Evolutionary conservation across 2,329 filamentous ascomycete genomes (phyloP).

Genomic region (Fusarium sp.): DNA sequence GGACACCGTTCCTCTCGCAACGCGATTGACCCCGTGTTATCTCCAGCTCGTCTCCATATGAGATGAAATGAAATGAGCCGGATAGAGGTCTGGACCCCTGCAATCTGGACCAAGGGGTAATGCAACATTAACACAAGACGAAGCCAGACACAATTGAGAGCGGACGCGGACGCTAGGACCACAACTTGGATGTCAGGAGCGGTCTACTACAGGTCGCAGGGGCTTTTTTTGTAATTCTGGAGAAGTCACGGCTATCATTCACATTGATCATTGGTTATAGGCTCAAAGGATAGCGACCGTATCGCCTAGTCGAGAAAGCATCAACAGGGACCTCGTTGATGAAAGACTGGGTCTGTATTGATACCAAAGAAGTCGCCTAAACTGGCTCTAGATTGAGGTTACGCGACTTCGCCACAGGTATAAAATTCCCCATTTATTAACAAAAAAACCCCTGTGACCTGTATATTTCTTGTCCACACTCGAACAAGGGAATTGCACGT

Average conservation of each 20-base stretch:
- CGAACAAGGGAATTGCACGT: too few relatives aligned
- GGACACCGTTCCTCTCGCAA: slow-evolving; percentile 17
- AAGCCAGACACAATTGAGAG: slow-evolving; percentile 20
- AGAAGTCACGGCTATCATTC: not conserved
- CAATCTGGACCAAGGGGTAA: slow-evolving; percentile 33
- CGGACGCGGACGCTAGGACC: slow-evolving; percentile 30
- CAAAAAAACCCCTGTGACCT: too few relatives aligned
- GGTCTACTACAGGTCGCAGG: slow-evolving; percentile 1
- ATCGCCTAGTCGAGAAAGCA: too few relatives aligned
- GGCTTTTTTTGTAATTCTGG: not conserved
- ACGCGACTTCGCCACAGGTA: too few relatives aligned
- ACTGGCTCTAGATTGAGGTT: too few relatives aligned
- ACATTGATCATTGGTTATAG: too few relatives aligned
- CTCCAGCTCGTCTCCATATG: slow-evolving; percentile 33
- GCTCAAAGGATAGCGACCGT: too few relatives aligned
- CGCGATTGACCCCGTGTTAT: slow-evolving; percentile 17
- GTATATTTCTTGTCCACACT: too few relatives aligned
- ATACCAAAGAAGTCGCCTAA: too few relatives aligned
- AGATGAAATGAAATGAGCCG: slow-evolving; percentile 36
- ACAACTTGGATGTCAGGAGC: slow-evolving; percentile 10
- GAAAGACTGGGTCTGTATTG: too few relatives aligned
- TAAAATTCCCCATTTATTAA: too few relatives aligned
- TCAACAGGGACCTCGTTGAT: too few relatives aligned
- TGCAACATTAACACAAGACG: not conserved
- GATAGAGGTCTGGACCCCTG: slow-evolving; percentile 22